phyloP scores from a whole-genome alignment of 1,284 basidiomycete species.

The Spongispora temasekensis region DNA sequence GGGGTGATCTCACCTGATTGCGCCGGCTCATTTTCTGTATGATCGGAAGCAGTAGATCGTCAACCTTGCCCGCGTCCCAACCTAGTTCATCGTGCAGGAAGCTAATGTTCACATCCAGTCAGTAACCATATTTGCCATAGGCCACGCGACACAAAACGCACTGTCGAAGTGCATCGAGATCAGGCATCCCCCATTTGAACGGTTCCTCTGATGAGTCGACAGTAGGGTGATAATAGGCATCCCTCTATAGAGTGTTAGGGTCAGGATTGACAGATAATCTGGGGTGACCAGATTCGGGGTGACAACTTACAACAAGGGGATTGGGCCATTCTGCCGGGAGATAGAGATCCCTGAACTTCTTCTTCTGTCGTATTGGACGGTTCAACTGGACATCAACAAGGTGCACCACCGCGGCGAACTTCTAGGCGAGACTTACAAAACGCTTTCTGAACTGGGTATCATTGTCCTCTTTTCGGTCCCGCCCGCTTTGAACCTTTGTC shows the following conservation, averaged over 20 bases:
- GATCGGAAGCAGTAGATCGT: constrained; percentile 91
- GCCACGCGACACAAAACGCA: constrained; percentile 42
- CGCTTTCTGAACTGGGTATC: constrained; percentile 76
- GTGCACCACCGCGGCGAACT: not conserved
- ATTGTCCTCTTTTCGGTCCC: constrained; percentile 74
- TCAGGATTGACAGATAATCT: constrained; percentile 1
- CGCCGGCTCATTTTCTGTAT: constrained; percentile 88
- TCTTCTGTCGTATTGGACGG: constrained; percentile 63
- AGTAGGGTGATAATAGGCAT: constrained; percentile 90
- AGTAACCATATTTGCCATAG: constrained; percentile 1
- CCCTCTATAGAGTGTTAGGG: constrained; percentile 52
- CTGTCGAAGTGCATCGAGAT: constrained; percentile 87
- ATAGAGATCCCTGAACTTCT: constrained; percentile 84
- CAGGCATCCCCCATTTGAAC: constrained; percentile 97
- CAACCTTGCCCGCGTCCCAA: constrained; percentile 87
- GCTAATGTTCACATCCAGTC: constrained; percentile 41
- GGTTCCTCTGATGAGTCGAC: constrained; percentile 92
- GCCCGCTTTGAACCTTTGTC: constrained; percentile 89
- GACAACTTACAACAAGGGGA: constrained; percentile 69
- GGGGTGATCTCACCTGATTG: constrained; percentile 52
- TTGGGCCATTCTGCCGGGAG: constrained; percentile 89
- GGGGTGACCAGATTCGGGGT: constrained; percentile 11
- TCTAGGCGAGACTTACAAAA: constrained; percentile 62
- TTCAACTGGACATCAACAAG: constrained; percentile 19
- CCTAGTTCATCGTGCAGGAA: constrained; percentile 85